Conservation (phyloP, 169 alveolate genomes). For the Eimeria brunetti region DNA sequence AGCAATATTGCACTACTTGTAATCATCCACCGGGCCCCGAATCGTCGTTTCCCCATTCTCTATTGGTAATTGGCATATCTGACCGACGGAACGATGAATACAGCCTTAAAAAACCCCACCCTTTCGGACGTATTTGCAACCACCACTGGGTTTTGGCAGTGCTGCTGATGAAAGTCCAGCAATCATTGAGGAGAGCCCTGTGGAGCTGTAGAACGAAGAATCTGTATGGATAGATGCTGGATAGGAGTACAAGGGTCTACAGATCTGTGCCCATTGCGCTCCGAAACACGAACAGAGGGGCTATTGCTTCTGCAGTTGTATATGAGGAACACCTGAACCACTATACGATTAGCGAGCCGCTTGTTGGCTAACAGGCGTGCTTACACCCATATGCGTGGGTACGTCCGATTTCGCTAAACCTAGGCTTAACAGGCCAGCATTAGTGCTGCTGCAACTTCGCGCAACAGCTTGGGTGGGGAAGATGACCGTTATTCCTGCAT, state of each 20-base stretch:
- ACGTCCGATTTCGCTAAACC: not conserved
- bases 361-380: not conserved
- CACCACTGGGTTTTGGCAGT: not conserved
- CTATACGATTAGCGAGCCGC: not conserved
- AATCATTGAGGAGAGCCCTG: not conserved
- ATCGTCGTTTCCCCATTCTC: not conserved
- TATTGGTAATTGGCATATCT: not conserved
- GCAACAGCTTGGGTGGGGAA: not conserved
- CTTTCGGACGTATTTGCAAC: not conserved
- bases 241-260: not conserved
- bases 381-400: not conserved
- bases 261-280: not conserved
- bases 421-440: not conserved
- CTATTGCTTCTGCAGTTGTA: not conserved
- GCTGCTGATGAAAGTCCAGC: not conserved
- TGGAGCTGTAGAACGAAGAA: not conserved
- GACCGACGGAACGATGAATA: not conserved
- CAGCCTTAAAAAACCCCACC: not conserved
- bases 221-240: not conserved
- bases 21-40: not conserved
- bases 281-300: not conserved
- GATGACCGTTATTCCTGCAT: not conserved
- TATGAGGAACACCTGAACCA: not conserved
- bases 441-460: not conserved
- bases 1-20: not conserved